These are phyloP conservation scores for Bryum argenteum DNA, from an alignment of 225 moss, liverwort and hornwort genomes.

Conservation along the genomic window DNA sequence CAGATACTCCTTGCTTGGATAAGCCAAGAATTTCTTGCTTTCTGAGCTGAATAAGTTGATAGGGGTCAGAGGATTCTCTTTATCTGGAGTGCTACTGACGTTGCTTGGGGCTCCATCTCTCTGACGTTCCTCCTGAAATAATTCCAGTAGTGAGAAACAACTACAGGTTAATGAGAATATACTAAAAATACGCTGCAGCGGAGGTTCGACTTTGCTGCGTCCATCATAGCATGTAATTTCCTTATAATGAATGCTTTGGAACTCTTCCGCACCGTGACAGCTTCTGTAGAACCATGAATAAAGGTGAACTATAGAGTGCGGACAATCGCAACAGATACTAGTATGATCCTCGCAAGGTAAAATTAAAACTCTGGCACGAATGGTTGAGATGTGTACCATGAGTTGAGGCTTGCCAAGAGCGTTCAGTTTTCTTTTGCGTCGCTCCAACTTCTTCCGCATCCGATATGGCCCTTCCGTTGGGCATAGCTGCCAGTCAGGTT, in stretches of 20 bases:
- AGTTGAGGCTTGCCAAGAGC: slow-evolving; percentile 43
- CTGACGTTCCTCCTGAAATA: slow-evolving; percentile 37
- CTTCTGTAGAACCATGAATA: background rate
- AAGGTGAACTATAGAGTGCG: slow-evolving; percentile 13
- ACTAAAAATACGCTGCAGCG: background rate
- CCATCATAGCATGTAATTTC: slow-evolving; percentile 16
- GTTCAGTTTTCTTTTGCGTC: slow-evolving; percentile 68
- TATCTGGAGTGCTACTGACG: slow-evolving; percentile 25
- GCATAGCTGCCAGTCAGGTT: slow-evolving; percentile 84
- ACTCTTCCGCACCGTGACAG: background rate
- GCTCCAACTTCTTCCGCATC: slow-evolving; percentile 67
- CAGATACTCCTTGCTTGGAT: slow-evolving; percentile 46
- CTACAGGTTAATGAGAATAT: slow-evolving; percentile 7
- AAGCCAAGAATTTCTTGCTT: slow-evolving; percentile 45
- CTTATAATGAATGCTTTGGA: background rate
- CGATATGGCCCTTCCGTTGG: slow-evolving; percentile 90
- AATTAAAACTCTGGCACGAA: background rate
- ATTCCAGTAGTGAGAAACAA: slow-evolving; percentile 14
- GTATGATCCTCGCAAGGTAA: background rate
- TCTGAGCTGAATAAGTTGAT: slow-evolving; percentile 57
- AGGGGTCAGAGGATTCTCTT: slow-evolving; percentile 39
- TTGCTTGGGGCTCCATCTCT: slow-evolving; percentile 27
- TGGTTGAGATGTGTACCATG: slow-evolving; percentile 40
- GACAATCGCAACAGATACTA: slow-evolving; percentile 9
- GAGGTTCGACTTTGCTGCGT: background rate